phyloP scores from a whole-genome alignment of 2,329 filamentous ascomycete species.

The Talaromyces islandicus region DNA sequence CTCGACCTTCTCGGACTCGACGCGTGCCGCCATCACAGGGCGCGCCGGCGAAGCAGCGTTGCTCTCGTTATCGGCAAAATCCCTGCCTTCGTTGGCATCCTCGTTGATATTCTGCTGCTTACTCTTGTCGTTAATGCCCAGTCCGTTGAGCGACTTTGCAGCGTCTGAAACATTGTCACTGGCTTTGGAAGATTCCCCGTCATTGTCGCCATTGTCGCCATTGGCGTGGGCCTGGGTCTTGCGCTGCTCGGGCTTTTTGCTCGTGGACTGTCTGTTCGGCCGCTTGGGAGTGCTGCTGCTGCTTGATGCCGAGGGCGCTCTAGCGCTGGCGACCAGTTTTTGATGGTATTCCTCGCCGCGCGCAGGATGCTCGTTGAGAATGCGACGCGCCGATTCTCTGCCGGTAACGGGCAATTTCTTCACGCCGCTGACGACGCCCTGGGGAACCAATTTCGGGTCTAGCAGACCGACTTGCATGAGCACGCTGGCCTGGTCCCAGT shows the following conservation, averaged over 20 bases:
- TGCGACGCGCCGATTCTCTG: slow-evolving; percentile 32
- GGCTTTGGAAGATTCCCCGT: slow-evolving; percentile 1
- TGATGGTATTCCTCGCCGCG: slow-evolving; percentile 31
- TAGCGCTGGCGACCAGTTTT: slow-evolving; percentile 16
- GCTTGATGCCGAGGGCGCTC: background rate
- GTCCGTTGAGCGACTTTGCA: background rate
- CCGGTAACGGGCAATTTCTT: slow-evolving; percentile 36
- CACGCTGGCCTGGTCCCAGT: slow-evolving; percentile 59
- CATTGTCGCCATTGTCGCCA: background rate
- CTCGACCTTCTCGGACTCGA: background rate
- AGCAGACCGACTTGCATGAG: slow-evolving; percentile 54
- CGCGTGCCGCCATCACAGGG: background rate
- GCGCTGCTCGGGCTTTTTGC: slow-evolving; percentile 3
- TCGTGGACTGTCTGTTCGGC: background rate
- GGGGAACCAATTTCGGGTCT: slow-evolving; percentile 50
- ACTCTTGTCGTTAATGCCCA: background rate
- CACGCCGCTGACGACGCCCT: slow-evolving; percentile 37
- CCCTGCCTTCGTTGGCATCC: background rate
- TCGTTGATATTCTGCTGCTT: background rate
- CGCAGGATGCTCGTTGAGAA: slow-evolving; percentile 32
- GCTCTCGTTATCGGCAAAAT: slow-evolving; percentile 4
- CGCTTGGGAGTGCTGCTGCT: background rate
- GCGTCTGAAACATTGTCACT: background rate
- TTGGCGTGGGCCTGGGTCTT: background rate
- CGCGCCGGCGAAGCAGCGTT: background rate